These are phyloP conservation scores for Chenopodium album DNA, from an alignment of 148 eudicot species.

Conservation along the genomic window DNA sequence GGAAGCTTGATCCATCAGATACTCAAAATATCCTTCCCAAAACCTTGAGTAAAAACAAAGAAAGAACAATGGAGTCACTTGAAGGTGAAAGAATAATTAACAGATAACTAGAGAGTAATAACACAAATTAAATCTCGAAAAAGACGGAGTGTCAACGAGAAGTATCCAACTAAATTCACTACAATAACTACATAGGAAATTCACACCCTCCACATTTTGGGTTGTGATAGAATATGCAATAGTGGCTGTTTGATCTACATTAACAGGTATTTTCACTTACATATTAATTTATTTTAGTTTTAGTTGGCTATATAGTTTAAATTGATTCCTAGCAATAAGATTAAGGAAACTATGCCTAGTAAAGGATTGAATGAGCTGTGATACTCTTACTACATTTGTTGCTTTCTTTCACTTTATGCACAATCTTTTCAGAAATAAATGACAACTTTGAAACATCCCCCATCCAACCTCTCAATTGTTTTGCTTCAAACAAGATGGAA, in stretches of 20 bases:
- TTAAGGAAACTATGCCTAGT: no score
- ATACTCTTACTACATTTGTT: no score
- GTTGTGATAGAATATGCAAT: not conserved
- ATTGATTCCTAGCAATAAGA: no score
- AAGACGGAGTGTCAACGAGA: not conserved
- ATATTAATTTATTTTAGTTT: not conserved
- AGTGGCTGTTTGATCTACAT: not conserved
- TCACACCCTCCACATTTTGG: not conserved
- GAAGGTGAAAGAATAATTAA: not conserved
- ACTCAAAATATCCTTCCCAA: slow-evolving; percentile 97
- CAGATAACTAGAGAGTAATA: not conserved
- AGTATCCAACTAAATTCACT: no score
- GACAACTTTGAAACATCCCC: no score
- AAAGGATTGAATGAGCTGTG: no score
- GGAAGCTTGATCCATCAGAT: slow-evolving; percentile 85
- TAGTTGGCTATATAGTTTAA: not conserved
- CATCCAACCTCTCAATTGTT: no score
- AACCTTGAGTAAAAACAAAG: slow-evolving; percentile 52
- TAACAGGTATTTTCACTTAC: no score
- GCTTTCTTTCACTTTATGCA: no score
- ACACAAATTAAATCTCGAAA: not conserved
- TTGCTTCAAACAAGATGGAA: no score
- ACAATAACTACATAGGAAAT: not conserved
- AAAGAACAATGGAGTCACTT: slow-evolving; percentile 1
- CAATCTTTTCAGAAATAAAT: no score